Percentiles rank a stretch among this genome's conserved stretches.
phyloP scores from a whole-genome alignment of 164 flowering plant genomes.

The Buxus sempervirens region DNA sequence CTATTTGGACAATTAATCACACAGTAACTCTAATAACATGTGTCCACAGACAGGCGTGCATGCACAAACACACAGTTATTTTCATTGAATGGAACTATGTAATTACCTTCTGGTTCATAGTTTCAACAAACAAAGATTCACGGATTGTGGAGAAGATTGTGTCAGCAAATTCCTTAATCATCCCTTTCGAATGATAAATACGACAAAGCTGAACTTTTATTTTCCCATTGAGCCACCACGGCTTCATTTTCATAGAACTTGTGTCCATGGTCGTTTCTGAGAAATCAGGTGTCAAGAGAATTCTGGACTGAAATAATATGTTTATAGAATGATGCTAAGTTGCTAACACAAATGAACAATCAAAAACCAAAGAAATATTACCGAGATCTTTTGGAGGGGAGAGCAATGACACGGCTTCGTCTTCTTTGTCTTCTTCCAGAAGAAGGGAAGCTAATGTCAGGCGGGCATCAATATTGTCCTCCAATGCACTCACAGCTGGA shows the following conservation, averaged over 20 bases:
- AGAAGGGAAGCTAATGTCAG: slow-evolving; percentile 63
- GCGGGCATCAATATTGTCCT: slow-evolving; percentile 53
- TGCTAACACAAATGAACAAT: not conserved
- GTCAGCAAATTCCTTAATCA: slow-evolving; percentile 59
- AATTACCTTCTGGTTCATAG: slow-evolving; percentile 51
- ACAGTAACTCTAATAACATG: not conserved
- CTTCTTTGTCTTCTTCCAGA: slow-evolving; percentile 55
- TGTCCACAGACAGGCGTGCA: not conserved
- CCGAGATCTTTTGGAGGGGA: slow-evolving; percentile 54
- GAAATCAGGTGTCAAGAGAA: not conserved
- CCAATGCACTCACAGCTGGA: slow-evolving; percentile 39
- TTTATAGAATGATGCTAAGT: slow-evolving; percentile 3
- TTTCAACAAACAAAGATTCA: slow-evolving; percentile 56
- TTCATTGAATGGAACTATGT: not conserved
- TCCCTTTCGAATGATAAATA: slow-evolving; percentile 57
- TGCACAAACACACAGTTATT: too few relatives aligned
- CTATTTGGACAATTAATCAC: too few relatives aligned
- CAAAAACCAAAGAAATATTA: slow-evolving; percentile 15
- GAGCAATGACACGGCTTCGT: slow-evolving; percentile 70
- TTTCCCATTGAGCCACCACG: slow-evolving; percentile 69
- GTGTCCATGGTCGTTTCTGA: slow-evolving; percentile 28
- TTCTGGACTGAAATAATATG: not conserved
- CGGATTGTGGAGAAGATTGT: slow-evolving; percentile 48
- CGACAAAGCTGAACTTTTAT: slow-evolving; percentile 55
- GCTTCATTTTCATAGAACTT: slow-evolving; percentile 25